phyloP scores from a whole-genome alignment of 257 asterid species.

The Gentiana macrophylla region DNA sequence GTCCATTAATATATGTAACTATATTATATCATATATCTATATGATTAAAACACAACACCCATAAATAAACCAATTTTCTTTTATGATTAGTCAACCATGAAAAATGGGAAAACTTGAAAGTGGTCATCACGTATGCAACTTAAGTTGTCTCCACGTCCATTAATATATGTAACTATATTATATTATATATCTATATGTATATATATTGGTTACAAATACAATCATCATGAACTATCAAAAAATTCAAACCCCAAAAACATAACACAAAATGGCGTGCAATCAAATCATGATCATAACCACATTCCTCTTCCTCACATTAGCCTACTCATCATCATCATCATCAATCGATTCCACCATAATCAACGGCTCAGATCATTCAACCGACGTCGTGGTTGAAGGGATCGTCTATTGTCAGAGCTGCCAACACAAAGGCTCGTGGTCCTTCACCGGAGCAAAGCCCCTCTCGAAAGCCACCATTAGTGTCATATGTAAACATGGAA shows the following conservation, averaged over 20 bases:
- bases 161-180: too few species aligned
- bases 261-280: slow-evolving; percentile 40
- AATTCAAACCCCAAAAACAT: neutral
- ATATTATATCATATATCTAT: too few species aligned
- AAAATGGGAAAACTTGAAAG: too few species aligned
- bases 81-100: too few species aligned
- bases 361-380: slow-evolving; percentile 4
- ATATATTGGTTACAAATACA: too few species aligned
- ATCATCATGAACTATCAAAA: too few species aligned
- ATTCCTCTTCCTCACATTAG: slow-evolving; percentile 32
- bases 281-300: slow-evolving; percentile 26
- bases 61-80: too few species aligned
- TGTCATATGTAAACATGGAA: slow-evolving; percentile 75
- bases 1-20: slow-evolving; percentile 9
- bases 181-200: too few species aligned
- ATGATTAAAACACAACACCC: too few species aligned
- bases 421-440: slow-evolving; percentile 45
- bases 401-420: slow-evolving; percentile 77
- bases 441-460: slow-evolving; percentile 44
- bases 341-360: too few species aligned
- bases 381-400: slow-evolving; percentile 72
- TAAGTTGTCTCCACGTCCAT: slow-evolving; percentile 46
- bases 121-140: slow-evolving; percentile 36
- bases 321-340: slow-evolving; percentile 22
- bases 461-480: slow-evolving; percentile 43